phyloP scores from a whole-genome alignment of 805 yeast species.

The Debaryomyces prosopidis region DNA sequence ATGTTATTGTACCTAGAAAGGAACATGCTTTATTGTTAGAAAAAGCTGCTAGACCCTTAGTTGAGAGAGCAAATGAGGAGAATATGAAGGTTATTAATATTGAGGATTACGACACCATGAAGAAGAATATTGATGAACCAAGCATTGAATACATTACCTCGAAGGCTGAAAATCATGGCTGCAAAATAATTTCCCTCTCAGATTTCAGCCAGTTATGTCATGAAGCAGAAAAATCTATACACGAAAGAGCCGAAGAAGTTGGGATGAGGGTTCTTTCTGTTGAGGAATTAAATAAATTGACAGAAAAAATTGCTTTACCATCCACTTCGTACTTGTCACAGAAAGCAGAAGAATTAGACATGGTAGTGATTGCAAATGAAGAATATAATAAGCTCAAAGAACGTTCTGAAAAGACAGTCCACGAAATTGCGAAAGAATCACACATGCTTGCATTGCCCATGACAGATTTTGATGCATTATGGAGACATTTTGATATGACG shows the following conservation, averaged over 20 bases:
- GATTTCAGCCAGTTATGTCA: neutral
- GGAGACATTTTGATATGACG: neutral
- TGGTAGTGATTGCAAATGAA: constrained; percentile 10
- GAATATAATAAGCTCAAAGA: constrained; percentile 5
- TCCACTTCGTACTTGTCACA: neutral
- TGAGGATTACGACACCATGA: constrained; percentile 5
- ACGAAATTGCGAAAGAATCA: constrained; percentile 23
- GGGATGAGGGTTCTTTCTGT: constrained; percentile 3
- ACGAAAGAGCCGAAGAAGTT: constrained; percentile 2
- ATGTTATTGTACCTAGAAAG: constrained; percentile 4
- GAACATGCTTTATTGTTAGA: constrained; percentile 5
- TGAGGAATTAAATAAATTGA: constrained; percentile 5
- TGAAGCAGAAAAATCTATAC: neutral
- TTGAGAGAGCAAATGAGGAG: constrained; percentile 2
- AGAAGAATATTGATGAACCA: constrained; percentile 15
- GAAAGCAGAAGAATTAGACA: constrained; percentile 16
- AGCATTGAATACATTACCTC: constrained; percentile 10
- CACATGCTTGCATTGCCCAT: constrained; percentile 8
- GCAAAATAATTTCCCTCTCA: constrained; percentile 1
- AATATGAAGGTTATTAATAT: constrained; percentile 3
- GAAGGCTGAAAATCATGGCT: constrained; percentile 7
- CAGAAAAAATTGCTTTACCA: constrained; percentile 22
- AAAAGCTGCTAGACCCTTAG: constrained; percentile 5
- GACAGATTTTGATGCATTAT: constrained; percentile 3
- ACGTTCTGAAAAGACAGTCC: constrained; percentile 24